A percentile compares a stretch with the other conserved stretches of the same genome.
These are phyloP conservation scores for Echinosphaeria canescens DNA, from an alignment of 2,329 filamentous ascomycete species.

Conservation along the genomic window DNA sequence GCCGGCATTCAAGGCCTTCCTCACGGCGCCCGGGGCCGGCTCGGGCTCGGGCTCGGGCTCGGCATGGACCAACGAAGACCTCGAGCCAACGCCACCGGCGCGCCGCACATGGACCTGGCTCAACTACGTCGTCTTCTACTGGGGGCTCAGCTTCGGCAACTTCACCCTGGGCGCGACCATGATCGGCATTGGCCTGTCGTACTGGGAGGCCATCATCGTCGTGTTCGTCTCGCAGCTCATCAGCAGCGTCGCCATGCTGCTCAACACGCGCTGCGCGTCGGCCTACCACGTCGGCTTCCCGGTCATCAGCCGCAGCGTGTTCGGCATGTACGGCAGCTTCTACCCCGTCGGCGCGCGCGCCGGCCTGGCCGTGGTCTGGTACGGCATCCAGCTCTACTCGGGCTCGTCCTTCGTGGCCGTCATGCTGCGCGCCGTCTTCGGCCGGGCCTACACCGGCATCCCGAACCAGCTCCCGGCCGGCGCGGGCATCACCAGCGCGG, in stretches of 20 bases:
- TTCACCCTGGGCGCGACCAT: constrained; percentile 15
- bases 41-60: no score
- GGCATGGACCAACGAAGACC: constrained; percentile 9
- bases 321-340: constrained; percentile 18
- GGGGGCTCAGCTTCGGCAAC: constrained; percentile 16
- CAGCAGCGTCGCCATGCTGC: constrained; percentile 17
- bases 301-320: constrained; percentile 13
- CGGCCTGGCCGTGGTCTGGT: constrained; percentile 17
- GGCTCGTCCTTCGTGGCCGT: constrained; percentile 4
- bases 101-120: constrained; percentile 16
- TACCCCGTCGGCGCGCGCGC: constrained; percentile 17
- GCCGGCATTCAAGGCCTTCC: no score
- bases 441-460: constrained; percentile 12
- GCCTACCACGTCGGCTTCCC: constrained; percentile 20
- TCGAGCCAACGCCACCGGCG: constrained; percentile 14
- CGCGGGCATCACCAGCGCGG: constrained; percentile 14
- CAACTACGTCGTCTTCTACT: constrained; percentile 17
- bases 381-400: constrained; percentile 9
- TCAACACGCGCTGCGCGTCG: constrained; percentile 18
- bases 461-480: constrained; percentile 14
- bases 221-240: constrained; percentile 19
- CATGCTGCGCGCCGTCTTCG: constrained; percentile 10
- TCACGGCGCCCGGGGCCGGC: background rate
- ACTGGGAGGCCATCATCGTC: constrained; percentile 19
- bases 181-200: constrained; percentile 18